Percentiles rank a stretch among this genome's conserved stretches.
Evolutionary conservation across 345 rosid genomes (phyloP).

Genomic region (Pugionium cornutum): DNA sequence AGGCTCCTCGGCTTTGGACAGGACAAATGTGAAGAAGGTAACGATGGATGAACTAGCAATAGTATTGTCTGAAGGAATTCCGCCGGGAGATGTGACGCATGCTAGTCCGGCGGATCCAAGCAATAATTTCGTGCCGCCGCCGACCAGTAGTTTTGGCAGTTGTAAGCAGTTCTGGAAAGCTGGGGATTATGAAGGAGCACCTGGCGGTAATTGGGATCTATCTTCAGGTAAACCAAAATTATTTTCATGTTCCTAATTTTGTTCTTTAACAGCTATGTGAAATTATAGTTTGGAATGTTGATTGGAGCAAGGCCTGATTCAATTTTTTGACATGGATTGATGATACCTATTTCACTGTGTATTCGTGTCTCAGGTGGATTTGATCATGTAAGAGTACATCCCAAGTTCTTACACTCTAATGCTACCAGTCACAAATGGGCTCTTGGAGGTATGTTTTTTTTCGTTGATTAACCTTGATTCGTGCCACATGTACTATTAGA

Average conservation of each 20-base stretch:
- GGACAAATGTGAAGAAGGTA: conserved; percentile 31
- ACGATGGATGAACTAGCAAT: conserved; percentile 36
- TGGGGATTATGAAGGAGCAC: conserved; percentile 70
- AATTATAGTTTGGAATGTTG: no score
- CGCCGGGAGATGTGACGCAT: conserved; percentile 16
- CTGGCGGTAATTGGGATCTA: conserved; percentile 50
- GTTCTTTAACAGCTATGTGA: background rate
- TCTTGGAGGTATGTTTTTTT: conserved; percentile 69
- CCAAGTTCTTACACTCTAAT: conserved; percentile 91
- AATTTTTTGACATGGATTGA: conserved; percentile 8
- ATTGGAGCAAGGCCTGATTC: background rate
- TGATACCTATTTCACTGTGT: background rate
- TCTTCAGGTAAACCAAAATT: conserved; percentile 48
- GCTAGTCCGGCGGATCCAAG: conserved; percentile 8
- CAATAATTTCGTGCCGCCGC: conserved; percentile 12
- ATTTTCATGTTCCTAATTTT: background rate
- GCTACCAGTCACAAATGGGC: conserved; percentile 99
- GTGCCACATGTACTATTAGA: background rate
- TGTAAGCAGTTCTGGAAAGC: conserved; percentile 94
- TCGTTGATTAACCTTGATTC: background rate
- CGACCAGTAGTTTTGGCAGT: conserved; percentile 28
- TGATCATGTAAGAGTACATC: conserved; percentile 96
- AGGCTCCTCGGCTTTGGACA: conserved; percentile 35
- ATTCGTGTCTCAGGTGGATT: conserved; percentile 55
- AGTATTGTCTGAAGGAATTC: conserved; percentile 49